Base-by-base conservation (phyloP, 768 basidiomycete species). In the Strobilomyces dryophilus region DNA sequence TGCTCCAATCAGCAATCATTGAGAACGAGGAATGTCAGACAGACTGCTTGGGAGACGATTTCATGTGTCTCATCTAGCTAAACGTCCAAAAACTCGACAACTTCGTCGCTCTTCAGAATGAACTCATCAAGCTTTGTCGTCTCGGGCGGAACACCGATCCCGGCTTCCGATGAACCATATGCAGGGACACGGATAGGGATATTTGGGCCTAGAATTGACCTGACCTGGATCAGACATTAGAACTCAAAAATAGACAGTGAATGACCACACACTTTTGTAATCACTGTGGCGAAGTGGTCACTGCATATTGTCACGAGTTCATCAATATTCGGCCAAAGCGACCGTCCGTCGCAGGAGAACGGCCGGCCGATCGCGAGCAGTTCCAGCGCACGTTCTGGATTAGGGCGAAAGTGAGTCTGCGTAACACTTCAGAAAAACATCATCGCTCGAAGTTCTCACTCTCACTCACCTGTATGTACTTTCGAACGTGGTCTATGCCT, bases 301-400 rank as follows among this genome's bases (percentile, higher is more conserved):
- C 45, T 59, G 12, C 45, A 52, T 46, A 58, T 42, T 24, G 45
- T 45, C 12, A 12, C 10, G 2, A 64, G 17, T 5, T 20, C 17
- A 1, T 8, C 46, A 9, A 24, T 51, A 0, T 53, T 31, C 14
- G 60, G 63, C 62, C 60, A 64, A 3, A 44, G n/a, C n/a, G n/a
- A 37, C 63, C 62, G 59, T 39, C 62, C 62, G 29, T 54, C 47
- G 3, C 9, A 26, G 6, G 53, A 53, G 24, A 34, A 55, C 8
- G 59, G 57, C 8, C 55, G 48, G 0, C 57, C 62, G 1, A 64
- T 57, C 4, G 37, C 51, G 24, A 32, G 43, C 5, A 64, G 53
- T 18, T 66, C 62, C 0, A 50, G 45, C 17, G 60, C 64, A 8
- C 60, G 59, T 10, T 49, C 46, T 0, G 60, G 62, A 31, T 61